Conservation (phyloP, 225 moss, liverwort and hornwort genomes). For the Bryoerythrophyllum caledonicum region DNA sequence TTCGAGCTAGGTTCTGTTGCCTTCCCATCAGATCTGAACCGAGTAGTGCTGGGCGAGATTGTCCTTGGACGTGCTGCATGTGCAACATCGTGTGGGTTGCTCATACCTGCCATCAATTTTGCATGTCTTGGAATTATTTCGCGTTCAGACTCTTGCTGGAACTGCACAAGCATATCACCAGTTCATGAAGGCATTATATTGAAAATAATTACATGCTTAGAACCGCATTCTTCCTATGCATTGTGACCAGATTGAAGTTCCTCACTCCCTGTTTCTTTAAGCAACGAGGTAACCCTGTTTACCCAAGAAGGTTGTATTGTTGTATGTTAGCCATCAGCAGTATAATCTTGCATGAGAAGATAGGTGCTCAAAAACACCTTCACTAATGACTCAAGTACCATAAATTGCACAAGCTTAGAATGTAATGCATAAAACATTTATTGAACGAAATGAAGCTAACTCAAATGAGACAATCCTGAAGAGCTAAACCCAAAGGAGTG, state of each 20-base stretch:
- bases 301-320: background rate
- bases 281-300: background rate
- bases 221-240: background rate
- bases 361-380: background rate
- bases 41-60: conserved; percentile 33
- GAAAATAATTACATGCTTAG: background rate
- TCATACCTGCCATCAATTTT: conserved; percentile 46
- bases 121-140: conserved; percentile 32
- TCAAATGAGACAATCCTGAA: conserved; percentile 10
- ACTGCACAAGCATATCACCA: conserved; percentile 30
- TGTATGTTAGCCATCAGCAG: background rate
- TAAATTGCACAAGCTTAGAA: background rate
- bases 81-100: conserved; percentile 38
- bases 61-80: conserved; percentile 48
- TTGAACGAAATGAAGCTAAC: conserved; percentile 8
- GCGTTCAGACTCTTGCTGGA: conserved; percentile 39
- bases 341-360: conserved; percentile 4
- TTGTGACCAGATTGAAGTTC: background rate
- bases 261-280: conserved; percentile 2
- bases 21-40: conserved; percentile 38
- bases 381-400: background rate
- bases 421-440: background rate
- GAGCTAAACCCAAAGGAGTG: background rate
- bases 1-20: conserved; percentile 33
- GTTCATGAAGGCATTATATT: background rate